These are phyloP conservation scores for Nematocida ausubeli DNA, from an alignment of 371 early-diverging fungal species.

Conservation along the genomic window DNA sequence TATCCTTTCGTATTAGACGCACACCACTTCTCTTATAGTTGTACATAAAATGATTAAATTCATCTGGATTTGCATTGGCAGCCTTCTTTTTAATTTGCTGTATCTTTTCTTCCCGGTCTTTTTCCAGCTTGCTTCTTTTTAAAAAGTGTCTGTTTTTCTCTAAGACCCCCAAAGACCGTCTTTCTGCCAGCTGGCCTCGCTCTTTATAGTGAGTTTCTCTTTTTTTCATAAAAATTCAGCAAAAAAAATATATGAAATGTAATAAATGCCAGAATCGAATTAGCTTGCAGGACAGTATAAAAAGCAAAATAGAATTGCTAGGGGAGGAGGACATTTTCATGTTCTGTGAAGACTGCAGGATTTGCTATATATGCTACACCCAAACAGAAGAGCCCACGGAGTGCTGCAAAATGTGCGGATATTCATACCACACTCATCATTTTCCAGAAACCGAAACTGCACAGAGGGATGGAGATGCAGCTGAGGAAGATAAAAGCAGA, in stretches of 20 bases:
- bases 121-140: neutral
- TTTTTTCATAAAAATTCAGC: slow-evolving; percentile 51
- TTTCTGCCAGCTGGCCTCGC: slow-evolving; percentile 46
- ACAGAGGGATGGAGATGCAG: neutral
- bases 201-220: slow-evolving; percentile 43
- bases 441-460: neutral
- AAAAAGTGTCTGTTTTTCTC: slow-evolving; percentile 60
- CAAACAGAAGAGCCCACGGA: neutral
- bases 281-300: slow-evolving; percentile 12
- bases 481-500: neutral
- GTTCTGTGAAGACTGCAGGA: slow-evolving; percentile 29
- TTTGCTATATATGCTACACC: slow-evolving; percentile 29
- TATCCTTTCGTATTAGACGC: slow-evolving; percentile 11
- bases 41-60: slow-evolving; percentile 60
- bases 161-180: slow-evolving; percentile 44
- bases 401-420: neutral
- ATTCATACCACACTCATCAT: neutral
- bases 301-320: slow-evolving; percentile 23
- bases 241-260: slow-evolving; percentile 56
- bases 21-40: slow-evolving; percentile 34
- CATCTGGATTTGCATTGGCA: slow-evolving; percentile 54
- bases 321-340: slow-evolving; percentile 23
- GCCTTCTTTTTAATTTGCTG: slow-evolving; percentile 54
- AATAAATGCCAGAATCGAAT: slow-evolving; percentile 23
- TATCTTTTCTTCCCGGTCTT: slow-evolving; percentile 50